Base-by-base conservation (phyloP, 257 asterid genomes). In the Rauvolfia tetraphylla region DNA sequence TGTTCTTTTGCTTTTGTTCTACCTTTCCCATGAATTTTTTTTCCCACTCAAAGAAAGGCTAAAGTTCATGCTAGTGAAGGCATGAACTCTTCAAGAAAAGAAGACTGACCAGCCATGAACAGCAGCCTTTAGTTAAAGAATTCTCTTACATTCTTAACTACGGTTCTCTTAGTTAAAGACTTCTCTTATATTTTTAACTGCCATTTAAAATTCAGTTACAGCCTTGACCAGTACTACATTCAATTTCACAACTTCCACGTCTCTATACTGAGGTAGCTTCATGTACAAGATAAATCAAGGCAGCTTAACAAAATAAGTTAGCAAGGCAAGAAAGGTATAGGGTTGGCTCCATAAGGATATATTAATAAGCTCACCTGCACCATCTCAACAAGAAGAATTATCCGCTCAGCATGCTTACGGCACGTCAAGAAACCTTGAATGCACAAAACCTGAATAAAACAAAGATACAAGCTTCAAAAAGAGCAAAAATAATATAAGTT, bases 381-480 rank as follows among this genome's bases (percentile, higher is more conserved):
- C 98, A 93, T 93, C 90, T 93, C 98, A 76, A 92, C 97, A 71
- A 93, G 98, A 85, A 93, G 98, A 84, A 93, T 92, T 78, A 93
- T 92, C 73, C 96, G 93, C 82, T 93, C 98, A n/a, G 97, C 97
- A 61, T 93, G 98, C 83, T 93, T 93, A 71, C 98, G 95, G 76
- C 98, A 93, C 7, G 97, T 93, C 79, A 93, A 87, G 84, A 93
- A 93, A 75, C 98, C 98, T 86, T 93, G 98, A 81, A 93, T 93
- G 87, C 98, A 93, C 79, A 93, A 79, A 65, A 87, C 91, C 91
- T 87, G 74, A 78, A 85, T 46, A 69, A 42, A 75, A 54, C 29
- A 57, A 15, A 53, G 75, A 44, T 53, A 39, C 67, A 41, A 78
- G 54, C 29, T n/a, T 36, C 34, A 70, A 63, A 56, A 54, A n/a